Evolutionary conservation across 1,284 basidiomycete species (phyloP), one percentile per base, ranked within the genome.

Genomic region (Erythrobasidium hasegawianum): DNA sequence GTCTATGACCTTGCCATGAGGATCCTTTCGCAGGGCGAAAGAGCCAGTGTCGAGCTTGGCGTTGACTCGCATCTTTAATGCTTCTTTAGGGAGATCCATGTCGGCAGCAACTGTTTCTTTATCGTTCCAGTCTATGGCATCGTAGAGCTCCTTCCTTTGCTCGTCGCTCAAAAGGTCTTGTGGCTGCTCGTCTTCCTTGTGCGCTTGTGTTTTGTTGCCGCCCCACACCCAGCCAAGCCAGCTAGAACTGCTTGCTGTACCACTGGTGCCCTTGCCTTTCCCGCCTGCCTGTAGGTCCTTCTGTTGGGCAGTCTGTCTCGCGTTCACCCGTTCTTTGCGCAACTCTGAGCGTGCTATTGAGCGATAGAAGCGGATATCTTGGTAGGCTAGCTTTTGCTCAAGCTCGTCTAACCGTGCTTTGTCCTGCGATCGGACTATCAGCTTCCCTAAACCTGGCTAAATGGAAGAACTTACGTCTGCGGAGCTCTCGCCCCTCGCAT

Each of bases 321-420:
- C 87, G 18, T 68, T 70, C 14, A 61, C 69, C 38, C 85, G 81
- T 73, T 98, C 92, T 75, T 96, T 93, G 71, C 87, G 87, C 16
- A 97, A 81, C 71, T 87, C 87, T 7, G 90, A 92, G 8, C 92
- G 86, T 0, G 93, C 92, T 68, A 99, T 91, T 2, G 94, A 97
- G 24, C 96, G 86, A 80, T 97, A 99, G 79, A 97, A 97, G 11
- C 96, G 87, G 59, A 99, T 89, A 74, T 98, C 96, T 76, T 97
- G 91, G 75, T 97, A 98, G 0, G 86, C 83, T 11, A 98, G 81
- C 75, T 90, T 90, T 71, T 78, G 80, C 76, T 99, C 97, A 57
- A 98, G 80, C 0, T 79, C 81, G 54, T 85, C 82, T 27, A 97
- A 79, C 4, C 79, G 80, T 56, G 80, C 76, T 29, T 80, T 71